These are phyloP conservation scores for Globisporangium irregulare DNA, from an alignment of 352 stramenopile species.

Conservation along the genomic window DNA sequence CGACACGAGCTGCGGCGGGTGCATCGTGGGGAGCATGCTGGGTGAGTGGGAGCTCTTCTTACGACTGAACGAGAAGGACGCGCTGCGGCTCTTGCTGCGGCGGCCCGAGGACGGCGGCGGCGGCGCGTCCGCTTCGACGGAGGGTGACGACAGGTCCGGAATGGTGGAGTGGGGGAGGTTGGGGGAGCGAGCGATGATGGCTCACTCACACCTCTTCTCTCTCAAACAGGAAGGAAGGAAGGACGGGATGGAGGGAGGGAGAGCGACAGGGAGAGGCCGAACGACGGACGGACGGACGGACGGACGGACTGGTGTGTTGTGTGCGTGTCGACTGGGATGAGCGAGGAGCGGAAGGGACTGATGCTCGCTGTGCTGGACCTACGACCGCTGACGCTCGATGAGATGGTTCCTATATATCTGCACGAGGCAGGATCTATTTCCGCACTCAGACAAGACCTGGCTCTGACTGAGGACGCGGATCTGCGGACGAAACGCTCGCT, in stretches of 20 bases:
- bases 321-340: not conserved
- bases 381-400: no score
- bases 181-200: not conserved
- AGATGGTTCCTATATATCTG: not conserved
- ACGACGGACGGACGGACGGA: not conserved
- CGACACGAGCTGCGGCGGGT: conserved; percentile 33
- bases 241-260: not conserved
- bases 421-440: not conserved
- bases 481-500: conserved; percentile 6
- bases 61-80: conserved; percentile 7
- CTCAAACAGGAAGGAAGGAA: not conserved
- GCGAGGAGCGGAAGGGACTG: no score
- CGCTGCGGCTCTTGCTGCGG: conserved; percentile 1
- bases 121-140: not conserved
- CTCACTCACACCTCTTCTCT: not conserved
- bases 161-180: conserved; percentile 2
- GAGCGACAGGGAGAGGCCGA: not conserved
- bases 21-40: conserved; percentile 36
- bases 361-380: no score
- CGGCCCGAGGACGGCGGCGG: not conserved
- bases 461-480: not conserved
- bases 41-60: conserved; percentile 1
- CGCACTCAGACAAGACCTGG: not conserved
- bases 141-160: not conserved
- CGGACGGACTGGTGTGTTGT: no score